Evolutionary conservation across 1,284 basidiomycete species (phyloP).

Genomic region (Apiotrichum veenhuisii): DNA sequence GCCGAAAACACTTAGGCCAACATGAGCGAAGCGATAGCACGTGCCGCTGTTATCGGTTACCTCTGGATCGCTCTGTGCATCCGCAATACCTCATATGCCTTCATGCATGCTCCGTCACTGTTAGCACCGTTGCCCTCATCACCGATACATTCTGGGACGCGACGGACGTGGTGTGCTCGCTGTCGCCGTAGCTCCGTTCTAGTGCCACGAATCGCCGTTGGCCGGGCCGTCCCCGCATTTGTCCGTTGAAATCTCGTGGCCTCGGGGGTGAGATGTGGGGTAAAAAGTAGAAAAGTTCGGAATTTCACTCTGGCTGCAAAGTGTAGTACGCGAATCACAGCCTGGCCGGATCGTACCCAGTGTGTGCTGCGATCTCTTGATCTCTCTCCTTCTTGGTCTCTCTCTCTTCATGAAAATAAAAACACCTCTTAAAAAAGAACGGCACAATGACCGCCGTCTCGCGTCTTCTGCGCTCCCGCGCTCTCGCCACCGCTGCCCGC

Average conservation of each 20-base stretch:
- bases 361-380: no score
- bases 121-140: background rate
- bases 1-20: no score
- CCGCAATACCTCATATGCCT: no score
- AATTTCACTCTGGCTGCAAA: no score
- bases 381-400: background rate
- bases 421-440: slow-evolving; percentile 6
- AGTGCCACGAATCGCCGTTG: background rate
- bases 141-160: no score
- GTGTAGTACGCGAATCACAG: background rate
- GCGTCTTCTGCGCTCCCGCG: slow-evolving; percentile 14
- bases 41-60: no score
- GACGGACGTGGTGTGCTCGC: no score
- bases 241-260: background rate
- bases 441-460: slow-evolving; percentile 19
- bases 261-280: background rate
- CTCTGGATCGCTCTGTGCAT: no score
- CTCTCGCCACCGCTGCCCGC: background rate
- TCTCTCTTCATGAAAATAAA: background rate
- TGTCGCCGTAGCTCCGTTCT: background rate
- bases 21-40: no score
- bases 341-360: background rate
- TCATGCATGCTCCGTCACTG: background rate
- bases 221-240: background rate
- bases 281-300: background rate